Percentiles rank a stretch among this genome's conserved stretches.
phyloP scores from a whole-genome alignment of 208 protist species.

The Borovskyia barvae region DNA sequence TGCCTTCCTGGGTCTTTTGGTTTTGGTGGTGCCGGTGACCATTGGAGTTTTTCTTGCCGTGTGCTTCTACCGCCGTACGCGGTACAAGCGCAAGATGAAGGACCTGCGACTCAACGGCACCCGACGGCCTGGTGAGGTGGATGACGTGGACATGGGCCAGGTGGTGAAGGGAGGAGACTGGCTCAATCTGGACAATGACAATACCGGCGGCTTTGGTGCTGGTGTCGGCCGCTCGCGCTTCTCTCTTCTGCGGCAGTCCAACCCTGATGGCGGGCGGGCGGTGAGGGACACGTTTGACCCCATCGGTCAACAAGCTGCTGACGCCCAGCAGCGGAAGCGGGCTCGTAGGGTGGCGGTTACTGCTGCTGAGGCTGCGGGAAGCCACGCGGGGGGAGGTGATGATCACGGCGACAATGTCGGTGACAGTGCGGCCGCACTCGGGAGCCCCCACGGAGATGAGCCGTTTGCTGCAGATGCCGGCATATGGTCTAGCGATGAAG shows the following conservation, averaged over 20 bases:
- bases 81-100: conserved; percentile 22
- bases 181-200: conserved; percentile 22
- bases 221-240: conserved; percentile 3
- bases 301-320: conserved; percentile 52
- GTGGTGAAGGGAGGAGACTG: conserved; percentile 42
- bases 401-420: no score
- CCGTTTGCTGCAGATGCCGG: conserved; percentile 4
- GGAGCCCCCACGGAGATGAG: not conserved
- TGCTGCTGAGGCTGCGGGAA: conserved; percentile 13
- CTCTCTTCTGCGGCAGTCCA: not conserved
- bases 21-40: conserved; percentile 41
- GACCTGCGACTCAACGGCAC: conserved; percentile 48
- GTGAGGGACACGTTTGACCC: conserved; percentile 49
- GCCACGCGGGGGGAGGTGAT: not conserved
- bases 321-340: conserved; percentile 36
- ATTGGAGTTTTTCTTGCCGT: conserved; percentile 23
- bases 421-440: not conserved
- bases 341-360: conserved; percentile 27
- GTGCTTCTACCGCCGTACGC: conserved; percentile 33
- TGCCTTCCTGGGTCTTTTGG: conserved; percentile 31
- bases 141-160: conserved; percentile 47
- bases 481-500: conserved; percentile 21
- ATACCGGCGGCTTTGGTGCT: not conserved
- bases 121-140: conserved; percentile 41
- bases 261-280: not conserved